A percentile compares a stretch with the other conserved stretches of the same genome.
Conservation (phyloP, 2,329 filamentous ascomycete genomes). For the Colletotrichum lindemuthianum region DNA sequence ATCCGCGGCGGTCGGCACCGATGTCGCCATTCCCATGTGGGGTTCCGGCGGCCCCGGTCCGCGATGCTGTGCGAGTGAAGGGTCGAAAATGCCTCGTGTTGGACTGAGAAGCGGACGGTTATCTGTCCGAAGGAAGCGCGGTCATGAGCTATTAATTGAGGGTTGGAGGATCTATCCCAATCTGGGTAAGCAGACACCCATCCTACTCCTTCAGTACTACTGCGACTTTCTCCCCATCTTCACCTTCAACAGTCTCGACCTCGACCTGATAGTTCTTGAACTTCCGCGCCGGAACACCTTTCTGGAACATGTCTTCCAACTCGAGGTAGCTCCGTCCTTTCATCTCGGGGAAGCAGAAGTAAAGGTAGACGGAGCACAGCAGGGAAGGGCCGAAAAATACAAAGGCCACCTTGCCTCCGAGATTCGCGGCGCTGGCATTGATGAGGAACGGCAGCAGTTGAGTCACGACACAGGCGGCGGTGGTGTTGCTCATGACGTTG, state of each 20-base stretch:
- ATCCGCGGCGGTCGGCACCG: background rate
- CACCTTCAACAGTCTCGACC: slow-evolving; percentile 3
- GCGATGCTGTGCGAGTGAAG: background rate
- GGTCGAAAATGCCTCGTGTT: background rate
- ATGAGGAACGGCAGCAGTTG: slow-evolving; percentile 41
- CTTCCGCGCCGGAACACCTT: slow-evolving; percentile 2
- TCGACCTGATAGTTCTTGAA: slow-evolving; percentile 11
- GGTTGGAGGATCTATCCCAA: too few species aligned
- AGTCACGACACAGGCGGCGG: slow-evolving; percentile 7
- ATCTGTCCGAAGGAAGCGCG: too few species aligned
- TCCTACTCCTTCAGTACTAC: slow-evolving; percentile 8
- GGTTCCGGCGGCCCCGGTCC: background rate
- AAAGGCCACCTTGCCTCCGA: slow-evolving; percentile 52
- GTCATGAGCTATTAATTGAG: too few species aligned
- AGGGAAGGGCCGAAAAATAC: slow-evolving; percentile 47
- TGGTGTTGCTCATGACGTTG: slow-evolving; percentile 26
- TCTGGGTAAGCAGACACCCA: background rate
- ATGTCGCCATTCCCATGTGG: slow-evolving; percentile 13
- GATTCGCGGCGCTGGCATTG: slow-evolving; percentile 43
- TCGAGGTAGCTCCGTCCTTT: slow-evolving; percentile 38
- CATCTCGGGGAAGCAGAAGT: slow-evolving; percentile 49
- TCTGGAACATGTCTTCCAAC: slow-evolving; percentile 39
- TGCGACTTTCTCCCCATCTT: slow-evolving; percentile 15
- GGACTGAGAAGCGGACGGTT: background rate
- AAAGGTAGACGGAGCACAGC: slow-evolving; percentile 41